Evolutionary conservation across 306 rosid species (phyloP).

Genomic region (Trichosanthes truncata): DNA sequence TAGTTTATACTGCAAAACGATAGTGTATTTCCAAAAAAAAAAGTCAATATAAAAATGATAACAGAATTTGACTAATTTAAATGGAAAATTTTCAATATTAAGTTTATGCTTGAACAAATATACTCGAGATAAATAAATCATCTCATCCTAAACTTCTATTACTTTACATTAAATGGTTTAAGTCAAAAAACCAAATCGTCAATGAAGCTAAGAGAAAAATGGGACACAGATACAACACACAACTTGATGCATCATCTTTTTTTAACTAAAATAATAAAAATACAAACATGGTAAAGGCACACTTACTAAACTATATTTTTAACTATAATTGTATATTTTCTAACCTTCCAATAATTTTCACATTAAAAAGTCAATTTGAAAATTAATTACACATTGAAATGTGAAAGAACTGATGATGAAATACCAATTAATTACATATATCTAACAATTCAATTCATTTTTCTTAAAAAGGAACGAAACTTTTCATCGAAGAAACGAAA

Average conservation of each 20-base stretch:
- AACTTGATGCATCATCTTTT: neutral
- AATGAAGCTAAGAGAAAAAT: neutral
- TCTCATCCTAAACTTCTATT: neutral
- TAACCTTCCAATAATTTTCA: neutral
- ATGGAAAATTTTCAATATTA: neutral
- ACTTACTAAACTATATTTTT: neutral
- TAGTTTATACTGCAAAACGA: conserved; percentile 45
- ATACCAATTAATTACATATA: neutral
- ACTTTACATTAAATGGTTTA: neutral
- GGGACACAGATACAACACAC: neutral
- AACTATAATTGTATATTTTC: neutral
- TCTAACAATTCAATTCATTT: neutral
- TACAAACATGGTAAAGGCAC: neutral
- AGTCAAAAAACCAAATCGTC: neutral
- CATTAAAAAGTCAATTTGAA: neutral
- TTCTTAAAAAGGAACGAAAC: neutral
- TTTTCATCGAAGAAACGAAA: no score
- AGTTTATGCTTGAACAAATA: neutral
- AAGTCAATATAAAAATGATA: neutral
- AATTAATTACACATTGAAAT: no score
- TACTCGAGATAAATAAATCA: neutral
- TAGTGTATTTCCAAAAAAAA: conserved; percentile 9
- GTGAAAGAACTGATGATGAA: neutral
- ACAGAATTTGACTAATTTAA: neutral
- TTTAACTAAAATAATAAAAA: neutral